Base-by-base conservation (phyloP, 1,284 basidiomycete species). In the Cryptococcus wingfieldii region DNA sequence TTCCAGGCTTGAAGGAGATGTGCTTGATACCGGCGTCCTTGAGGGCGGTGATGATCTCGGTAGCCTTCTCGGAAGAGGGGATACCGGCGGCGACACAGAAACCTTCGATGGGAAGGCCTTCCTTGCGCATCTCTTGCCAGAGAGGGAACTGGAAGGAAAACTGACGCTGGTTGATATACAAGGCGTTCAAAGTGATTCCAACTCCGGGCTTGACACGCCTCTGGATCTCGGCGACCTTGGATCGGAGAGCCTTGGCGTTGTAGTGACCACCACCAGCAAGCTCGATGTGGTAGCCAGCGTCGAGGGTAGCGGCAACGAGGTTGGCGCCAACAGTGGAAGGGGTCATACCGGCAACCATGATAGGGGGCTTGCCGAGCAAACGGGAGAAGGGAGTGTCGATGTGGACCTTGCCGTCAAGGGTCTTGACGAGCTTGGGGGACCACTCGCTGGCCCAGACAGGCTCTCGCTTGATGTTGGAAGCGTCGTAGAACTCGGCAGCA, bases 341-440 rank as follows among this genome's bases (percentile, higher is more conserved):
- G 0, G 93, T 96, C 96, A 98, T 98, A 63, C 95, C 96, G 48
- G 92, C 92, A 47, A 98, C 92, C 93, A 97, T 98, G 77, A 98
- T 87, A 18, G 95, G 95, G 1, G 95, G 86, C 79, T 97, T 97
- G 65, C 92, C 91, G 38, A 98, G 79, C 50, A 98, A 83, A 61
- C 95, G 89, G 53, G 94, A 96, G 82, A 96, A 95, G 6, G 92
- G 88, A 0, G 95, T 98, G 77, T 98, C 93, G 68, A 98, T 83
- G 72, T 94, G 86, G 54, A 97, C 79, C 62, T 85, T 86, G 47
- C 93, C 94, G 77, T 96, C 90, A 63, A 86, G 86, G 19, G 92
- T 96, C 79, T 88, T 92, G 54, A 98, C 87, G 38, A 98, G 81
- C 53, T 80, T 80, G 2, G 95, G 93, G 23, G 84, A 83, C 79